Conservation (phyloP, 192 early-diverging fungal genomes). For the Backusella luteola region DNA sequence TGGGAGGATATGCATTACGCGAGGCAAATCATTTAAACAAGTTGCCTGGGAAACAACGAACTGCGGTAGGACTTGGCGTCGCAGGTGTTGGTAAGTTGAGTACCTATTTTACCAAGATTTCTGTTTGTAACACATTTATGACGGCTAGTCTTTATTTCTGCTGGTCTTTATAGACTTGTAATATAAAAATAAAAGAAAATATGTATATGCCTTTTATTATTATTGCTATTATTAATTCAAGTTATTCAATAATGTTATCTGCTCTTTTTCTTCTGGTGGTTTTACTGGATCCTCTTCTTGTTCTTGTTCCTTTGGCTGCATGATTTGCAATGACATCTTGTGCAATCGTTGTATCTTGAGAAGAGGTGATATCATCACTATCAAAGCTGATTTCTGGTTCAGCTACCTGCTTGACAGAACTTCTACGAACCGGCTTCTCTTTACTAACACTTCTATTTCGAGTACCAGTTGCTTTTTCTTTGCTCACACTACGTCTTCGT, state of each 20-base stretch:
- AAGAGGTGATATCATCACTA: background rate
- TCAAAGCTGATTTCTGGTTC: background rate
- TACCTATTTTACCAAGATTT: background rate
- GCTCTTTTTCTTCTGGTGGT: background rate
- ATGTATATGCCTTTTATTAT: background rate
- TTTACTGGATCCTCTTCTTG: background rate
- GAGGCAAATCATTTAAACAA: constrained; percentile 23
- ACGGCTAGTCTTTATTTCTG: constrained; percentile 30
- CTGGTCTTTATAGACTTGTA: constrained; percentile 31
- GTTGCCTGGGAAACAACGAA: constrained; percentile 14
- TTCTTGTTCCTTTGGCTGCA: background rate
- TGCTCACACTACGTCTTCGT: background rate
- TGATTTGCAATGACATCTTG: constrained; percentile 7
- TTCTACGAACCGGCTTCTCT: background rate
- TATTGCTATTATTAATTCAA: background rate
- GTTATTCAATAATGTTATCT: background rate
- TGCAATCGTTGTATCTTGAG: background rate
- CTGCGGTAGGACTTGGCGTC: constrained; percentile 33
- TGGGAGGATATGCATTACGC: constrained; percentile 33
- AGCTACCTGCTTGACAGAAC: background rate
- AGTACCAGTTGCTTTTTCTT: background rate
- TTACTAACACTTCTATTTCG: constrained; percentile 2
- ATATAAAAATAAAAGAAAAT: constrained; percentile 8
- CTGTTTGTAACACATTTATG: background rate
- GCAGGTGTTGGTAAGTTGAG: constrained; percentile 23